These are phyloP conservation scores for Boletus vinaceobasis DNA, from an alignment of 768 basidiomycete species.

Conservation along the genomic window DNA sequence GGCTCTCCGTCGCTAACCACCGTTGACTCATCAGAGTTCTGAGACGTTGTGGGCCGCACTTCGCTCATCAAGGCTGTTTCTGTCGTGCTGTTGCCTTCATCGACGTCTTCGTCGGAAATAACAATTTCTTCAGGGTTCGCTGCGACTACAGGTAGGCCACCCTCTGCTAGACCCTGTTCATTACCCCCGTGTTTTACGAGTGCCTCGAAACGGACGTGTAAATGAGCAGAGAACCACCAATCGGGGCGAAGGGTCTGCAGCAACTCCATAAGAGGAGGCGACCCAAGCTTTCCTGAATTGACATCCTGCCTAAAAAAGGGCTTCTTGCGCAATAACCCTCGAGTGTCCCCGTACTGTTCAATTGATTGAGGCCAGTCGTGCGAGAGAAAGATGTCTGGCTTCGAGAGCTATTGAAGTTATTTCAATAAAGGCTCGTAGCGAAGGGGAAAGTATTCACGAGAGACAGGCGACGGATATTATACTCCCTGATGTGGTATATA, in stretches of 20 bases:
- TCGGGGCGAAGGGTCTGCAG: slow-evolving; percentile 66
- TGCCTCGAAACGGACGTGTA: slow-evolving; percentile 87
- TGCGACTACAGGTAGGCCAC: neutral
- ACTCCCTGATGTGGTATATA: slow-evolving; percentile 89
- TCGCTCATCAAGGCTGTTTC: slow-evolving; percentile 26
- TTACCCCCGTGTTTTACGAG: slow-evolving; percentile 43
- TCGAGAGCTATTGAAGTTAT: slow-evolving; percentile 43
- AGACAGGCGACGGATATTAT: slow-evolving; percentile 73
- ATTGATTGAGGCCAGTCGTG: slow-evolving; percentile 96
- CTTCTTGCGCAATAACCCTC: slow-evolving; percentile 66
- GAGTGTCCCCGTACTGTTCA: slow-evolving; percentile 73
- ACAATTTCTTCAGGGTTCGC: slow-evolving; percentile 40
- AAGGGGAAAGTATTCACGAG: slow-evolving; percentile 43
- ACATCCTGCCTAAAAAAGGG: slow-evolving; percentile 76
- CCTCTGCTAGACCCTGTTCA: neutral
- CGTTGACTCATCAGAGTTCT: slow-evolving; percentile 52
- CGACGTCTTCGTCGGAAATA: slow-evolving; percentile 35
- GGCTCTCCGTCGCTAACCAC: slow-evolving; percentile 47
- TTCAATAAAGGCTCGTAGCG: neutral
- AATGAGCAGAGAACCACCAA: slow-evolving; percentile 93
- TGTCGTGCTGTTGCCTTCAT: slow-evolving; percentile 4
- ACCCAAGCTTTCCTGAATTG: slow-evolving; percentile 65
- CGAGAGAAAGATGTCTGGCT: slow-evolving; percentile 78
- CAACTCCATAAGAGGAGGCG: slow-evolving; percentile 80
- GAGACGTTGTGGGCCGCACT: slow-evolving; percentile 32